Conservation (phyloP, 495 filamentous ascomycete genomes). For the Clohesyomyces aquaticus region DNA sequence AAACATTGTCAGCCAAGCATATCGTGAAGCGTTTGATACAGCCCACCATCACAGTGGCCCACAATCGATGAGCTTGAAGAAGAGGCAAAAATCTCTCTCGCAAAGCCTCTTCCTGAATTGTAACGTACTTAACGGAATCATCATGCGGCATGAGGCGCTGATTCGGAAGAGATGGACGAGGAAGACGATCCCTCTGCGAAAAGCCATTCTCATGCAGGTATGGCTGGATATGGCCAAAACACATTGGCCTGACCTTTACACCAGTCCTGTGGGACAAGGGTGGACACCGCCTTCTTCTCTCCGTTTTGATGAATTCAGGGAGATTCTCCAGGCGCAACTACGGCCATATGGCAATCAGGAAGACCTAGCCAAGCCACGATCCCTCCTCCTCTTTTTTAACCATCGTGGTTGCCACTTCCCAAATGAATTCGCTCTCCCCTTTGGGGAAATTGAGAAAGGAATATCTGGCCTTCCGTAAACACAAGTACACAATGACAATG, state of each 20-base stretch:
- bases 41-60: neutral
- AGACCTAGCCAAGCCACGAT: neutral
- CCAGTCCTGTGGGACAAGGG: no score
- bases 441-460: constrained; percentile 1
- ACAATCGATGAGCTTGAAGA: constrained; percentile 3
- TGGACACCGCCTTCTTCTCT: no score
- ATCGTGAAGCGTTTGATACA: no score
- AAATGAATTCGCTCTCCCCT: neutral
- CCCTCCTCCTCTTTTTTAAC: neutral
- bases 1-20: no score
- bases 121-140: constrained; percentile 40
- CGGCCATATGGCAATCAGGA: neutral
- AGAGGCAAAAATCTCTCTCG: neutral
- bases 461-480: neutral
- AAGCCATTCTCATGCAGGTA: constrained; percentile 48
- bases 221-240: constrained; percentile 55
- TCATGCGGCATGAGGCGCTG: constrained; percentile 52
- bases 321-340: neutral
- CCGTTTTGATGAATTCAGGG: no score
- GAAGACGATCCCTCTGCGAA: constrained; percentile 50
- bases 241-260: constrained; percentile 58
- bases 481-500: neutral
- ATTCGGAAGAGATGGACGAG: constrained; percentile 57
- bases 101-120: neutral
- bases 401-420: neutral